A percentile compares a stretch with the other conserved stretches of the same genome.
Conservation (phyloP, 495 filamentous ascomycete species). For the Terfezia claveryi region DNA sequence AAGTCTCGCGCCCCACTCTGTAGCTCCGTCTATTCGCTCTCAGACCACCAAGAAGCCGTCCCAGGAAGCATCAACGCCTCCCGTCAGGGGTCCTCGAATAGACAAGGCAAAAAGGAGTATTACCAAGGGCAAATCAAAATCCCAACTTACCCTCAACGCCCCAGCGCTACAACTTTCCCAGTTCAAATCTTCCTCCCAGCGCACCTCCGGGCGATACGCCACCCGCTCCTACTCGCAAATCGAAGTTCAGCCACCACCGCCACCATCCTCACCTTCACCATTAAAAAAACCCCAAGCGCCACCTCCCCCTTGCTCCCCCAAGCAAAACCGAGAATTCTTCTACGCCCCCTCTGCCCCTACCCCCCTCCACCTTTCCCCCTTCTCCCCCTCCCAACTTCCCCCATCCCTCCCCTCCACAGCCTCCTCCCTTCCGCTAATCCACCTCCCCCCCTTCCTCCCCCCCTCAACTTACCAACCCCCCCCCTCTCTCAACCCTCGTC, state of each 20-base stretch:
- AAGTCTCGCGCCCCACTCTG: no score
- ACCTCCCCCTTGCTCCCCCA: not conserved
- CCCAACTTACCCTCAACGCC: no score
- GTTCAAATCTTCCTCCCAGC: no score
- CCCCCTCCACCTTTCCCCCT: not conserved
- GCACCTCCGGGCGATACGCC: no score
- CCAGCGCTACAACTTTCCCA: no score
- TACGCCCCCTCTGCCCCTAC: not conserved
- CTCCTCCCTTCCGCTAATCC: not conserved
- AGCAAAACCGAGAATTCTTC: not conserved
- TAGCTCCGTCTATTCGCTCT: not conserved
- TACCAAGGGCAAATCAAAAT: no score
- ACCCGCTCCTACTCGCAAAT: not conserved
- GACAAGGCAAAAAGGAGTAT: no score
- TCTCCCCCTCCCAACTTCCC: not conserved
- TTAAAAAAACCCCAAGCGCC: not conserved
- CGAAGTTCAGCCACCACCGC: not conserved
- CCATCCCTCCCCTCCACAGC: not conserved
- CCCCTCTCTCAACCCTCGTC: not conserved
- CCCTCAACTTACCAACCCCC: not conserved
- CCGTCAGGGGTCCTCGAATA: no score
- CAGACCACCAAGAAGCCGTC: not conserved
- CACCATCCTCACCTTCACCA: not conserved
- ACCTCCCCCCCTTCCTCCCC: not conserved
- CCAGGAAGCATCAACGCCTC: not conserved